A percentile compares a stretch with the other conserved stretches of the same genome.
Evolutionary conservation across 495 filamentous ascomycete genomes (phyloP).

Genomic region (Aspergillus sclerotiicarbonarius): DNA sequence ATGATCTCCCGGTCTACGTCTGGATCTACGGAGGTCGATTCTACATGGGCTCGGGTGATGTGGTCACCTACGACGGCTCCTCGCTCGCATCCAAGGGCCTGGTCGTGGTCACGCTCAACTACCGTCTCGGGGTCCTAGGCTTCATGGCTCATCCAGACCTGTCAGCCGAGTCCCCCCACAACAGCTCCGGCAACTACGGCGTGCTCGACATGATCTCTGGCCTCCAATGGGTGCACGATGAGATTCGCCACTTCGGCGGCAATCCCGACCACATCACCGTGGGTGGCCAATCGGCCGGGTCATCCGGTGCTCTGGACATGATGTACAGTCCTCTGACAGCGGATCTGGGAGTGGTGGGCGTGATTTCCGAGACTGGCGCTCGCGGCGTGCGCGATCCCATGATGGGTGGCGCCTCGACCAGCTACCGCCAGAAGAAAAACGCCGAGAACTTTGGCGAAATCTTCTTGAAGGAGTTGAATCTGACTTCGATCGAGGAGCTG

Average conservation of each 20-base stretch:
- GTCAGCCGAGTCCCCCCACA: slow-evolving; percentile 22
- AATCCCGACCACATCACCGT: slow-evolving; percentile 41
- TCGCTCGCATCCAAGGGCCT: slow-evolving; percentile 17
- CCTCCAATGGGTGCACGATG: slow-evolving; percentile 44
- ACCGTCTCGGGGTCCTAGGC: slow-evolving; percentile 31
- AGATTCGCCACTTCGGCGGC: slow-evolving; percentile 45
- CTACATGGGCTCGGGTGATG: slow-evolving; percentile 11
- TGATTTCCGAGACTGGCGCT: slow-evolving; percentile 17
- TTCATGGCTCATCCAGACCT: slow-evolving; percentile 28
- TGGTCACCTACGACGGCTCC: slow-evolving; percentile 18
- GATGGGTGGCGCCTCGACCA: slow-evolving; percentile 6
- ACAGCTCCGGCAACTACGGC: slow-evolving; percentile 35
- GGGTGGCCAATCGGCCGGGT: slow-evolving; percentile 49
- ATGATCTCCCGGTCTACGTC: slow-evolving; percentile 28
- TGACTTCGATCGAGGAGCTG: neutral
- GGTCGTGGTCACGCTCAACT: slow-evolving; percentile 23
- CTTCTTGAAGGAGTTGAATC: slow-evolving; percentile 6
- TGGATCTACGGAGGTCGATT: slow-evolving; percentile 30
- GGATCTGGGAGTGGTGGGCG: slow-evolving; percentile 1
- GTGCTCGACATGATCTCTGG: slow-evolving; percentile 37
- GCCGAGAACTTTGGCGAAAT: slow-evolving; percentile 14
- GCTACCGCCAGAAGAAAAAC: slow-evolving; percentile 7
- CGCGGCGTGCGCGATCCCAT: slow-evolving; percentile 10
- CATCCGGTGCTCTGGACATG: slow-evolving; percentile 29
- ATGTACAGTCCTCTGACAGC: slow-evolving; percentile 11